These are phyloP conservation scores for Akanthomyces lecanii DNA, from an alignment of 2,329 filamentous ascomycete genomes.

Conservation along the genomic window DNA sequence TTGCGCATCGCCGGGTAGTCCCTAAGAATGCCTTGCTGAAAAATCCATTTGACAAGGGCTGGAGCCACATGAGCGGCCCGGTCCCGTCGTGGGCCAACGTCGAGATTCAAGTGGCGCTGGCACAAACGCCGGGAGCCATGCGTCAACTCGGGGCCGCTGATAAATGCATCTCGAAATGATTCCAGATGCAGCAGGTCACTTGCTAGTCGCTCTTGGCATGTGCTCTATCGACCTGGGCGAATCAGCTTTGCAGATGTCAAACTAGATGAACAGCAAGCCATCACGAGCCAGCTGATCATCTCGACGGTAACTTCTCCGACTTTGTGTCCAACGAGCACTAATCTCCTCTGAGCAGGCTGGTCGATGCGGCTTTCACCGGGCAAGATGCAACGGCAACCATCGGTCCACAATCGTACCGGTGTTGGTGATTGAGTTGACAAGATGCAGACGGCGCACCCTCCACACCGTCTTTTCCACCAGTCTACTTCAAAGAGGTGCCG, in stretches of 20 bases:
- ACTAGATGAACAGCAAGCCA: neutral
- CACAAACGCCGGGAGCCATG: neutral
- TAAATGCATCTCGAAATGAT: neutral
- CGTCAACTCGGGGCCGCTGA: neutral
- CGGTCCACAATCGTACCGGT: neutral
- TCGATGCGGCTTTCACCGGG: neutral
- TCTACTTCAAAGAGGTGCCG: no score
- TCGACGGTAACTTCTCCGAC: neutral
- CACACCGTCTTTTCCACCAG: constrained; percentile 2
- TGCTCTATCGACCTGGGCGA: neutral
- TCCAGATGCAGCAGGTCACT: neutral
- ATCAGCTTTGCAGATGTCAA: neutral
- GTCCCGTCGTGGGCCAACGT: neutral
- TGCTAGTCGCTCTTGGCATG: neutral
- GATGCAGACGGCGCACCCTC: constrained; percentile 14
- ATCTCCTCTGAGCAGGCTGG: neutral
- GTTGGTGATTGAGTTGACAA: constrained; percentile 11
- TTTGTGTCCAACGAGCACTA: neutral
- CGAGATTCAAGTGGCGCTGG: neutral
- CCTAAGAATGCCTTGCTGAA: neutral
- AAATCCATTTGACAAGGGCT: neutral
- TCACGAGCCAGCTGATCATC: neutral
- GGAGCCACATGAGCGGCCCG: neutral
- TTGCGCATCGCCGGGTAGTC: neutral
- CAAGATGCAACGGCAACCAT: neutral